Conservation (phyloP, 805 yeast genomes). For the Starmerella apis region DNA sequence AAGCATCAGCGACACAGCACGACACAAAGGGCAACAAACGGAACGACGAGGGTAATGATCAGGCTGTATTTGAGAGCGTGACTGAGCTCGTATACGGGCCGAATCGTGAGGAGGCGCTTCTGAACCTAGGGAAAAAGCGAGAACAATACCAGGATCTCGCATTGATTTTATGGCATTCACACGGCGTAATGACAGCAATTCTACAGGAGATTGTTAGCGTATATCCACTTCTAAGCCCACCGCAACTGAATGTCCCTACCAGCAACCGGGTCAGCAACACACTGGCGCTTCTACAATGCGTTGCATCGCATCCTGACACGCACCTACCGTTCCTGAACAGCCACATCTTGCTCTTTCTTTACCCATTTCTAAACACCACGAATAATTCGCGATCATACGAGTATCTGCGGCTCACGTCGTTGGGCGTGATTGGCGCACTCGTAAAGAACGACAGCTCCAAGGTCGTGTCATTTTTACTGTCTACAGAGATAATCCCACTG, state of each 20-base stretch:
- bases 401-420: constrained; percentile 79
- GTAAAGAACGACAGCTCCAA: constrained; percentile 94
- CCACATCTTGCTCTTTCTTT: constrained; percentile 80
- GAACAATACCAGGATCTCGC: constrained; percentile 94
- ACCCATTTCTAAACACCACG: constrained; percentile 87
- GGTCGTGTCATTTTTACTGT: constrained; percentile 76
- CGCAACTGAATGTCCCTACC: constrained; percentile 70
- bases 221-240: constrained; percentile 82
- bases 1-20: neutral
- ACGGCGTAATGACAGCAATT: constrained; percentile 89
- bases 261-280: constrained; percentile 94
- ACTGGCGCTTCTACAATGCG: constrained; percentile 85
- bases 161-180: constrained; percentile 85
- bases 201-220: constrained; percentile 83
- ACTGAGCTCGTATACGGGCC: constrained; percentile 82
- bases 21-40: neutral
- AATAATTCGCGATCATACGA: constrained; percentile 90
- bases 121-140: constrained; percentile 86
- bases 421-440: constrained; percentile 94
- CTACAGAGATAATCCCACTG: constrained; percentile 94
- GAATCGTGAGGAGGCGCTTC: constrained; percentile 80
- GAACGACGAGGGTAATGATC: neutral
- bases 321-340: constrained; percentile 76
- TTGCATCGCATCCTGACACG: constrained; percentile 89
- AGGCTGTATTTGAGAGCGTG: constrained; percentile 51